phyloP scores from a whole-genome alignment of 176 grass and related monocot species.

The Hyparrhenia diplandra region DNA sequence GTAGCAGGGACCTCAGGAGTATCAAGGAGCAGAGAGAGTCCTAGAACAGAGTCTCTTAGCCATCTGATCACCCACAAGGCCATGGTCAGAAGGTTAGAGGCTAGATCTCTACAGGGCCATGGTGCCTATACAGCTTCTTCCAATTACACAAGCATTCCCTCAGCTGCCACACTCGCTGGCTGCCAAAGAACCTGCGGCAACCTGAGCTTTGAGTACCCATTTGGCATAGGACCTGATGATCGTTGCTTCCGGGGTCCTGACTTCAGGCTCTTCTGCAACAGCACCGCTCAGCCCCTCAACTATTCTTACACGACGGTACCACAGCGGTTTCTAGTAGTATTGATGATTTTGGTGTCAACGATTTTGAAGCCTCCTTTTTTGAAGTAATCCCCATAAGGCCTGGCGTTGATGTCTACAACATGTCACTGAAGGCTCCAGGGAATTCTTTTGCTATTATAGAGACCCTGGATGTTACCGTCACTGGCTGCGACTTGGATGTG shows the following conservation, averaged over 20 bases:
- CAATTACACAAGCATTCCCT: not conserved
- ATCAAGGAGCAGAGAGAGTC: too few species aligned
- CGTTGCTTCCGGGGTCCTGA: not conserved
- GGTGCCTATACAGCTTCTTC: not conserved
- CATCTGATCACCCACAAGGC: too few species aligned
- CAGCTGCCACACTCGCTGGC: not conserved
- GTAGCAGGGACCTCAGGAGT: too few species aligned
- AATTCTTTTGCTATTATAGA: not conserved
- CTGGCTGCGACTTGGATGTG: not conserved
- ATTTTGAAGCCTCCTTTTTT: too few species aligned
- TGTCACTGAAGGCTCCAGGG: not conserved
- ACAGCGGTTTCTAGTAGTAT: not conserved
- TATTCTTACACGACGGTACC: not conserved
- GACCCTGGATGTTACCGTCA: too few species aligned
- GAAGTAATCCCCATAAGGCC: not conserved
- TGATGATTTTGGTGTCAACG: not conserved
- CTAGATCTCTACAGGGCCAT: too few species aligned
- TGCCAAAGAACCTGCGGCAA: conserved; percentile 26
- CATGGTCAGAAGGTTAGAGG: too few species aligned
- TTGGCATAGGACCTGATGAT: not conserved
- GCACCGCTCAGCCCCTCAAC: not conserved
- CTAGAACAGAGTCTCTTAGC: too few species aligned
- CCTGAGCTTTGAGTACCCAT: conserved; percentile 24
- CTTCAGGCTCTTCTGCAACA: not conserved
- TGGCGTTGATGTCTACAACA: not conserved